Percentiles rank a stretch among this genome's conserved stretches.
These are phyloP conservation scores for Pichia paraexigua DNA, from an alignment of 805 yeast species.

Conservation along the genomic window DNA sequence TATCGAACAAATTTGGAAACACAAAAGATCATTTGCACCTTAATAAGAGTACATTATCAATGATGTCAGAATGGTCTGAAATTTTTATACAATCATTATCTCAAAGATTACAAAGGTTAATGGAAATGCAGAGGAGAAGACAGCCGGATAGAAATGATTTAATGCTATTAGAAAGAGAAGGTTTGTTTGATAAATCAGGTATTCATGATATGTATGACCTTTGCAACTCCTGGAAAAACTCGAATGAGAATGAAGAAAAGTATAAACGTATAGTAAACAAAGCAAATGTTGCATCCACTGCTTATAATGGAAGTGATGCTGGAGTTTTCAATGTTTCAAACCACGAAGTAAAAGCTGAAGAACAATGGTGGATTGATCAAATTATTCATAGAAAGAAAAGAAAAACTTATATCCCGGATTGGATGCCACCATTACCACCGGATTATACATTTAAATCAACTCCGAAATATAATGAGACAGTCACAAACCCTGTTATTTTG, in stretches of 20 bases:
- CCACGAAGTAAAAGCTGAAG: not conserved
- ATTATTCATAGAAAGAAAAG: conserved; percentile 14
- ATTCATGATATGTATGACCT: conserved; percentile 28
- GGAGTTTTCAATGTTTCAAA: conserved; percentile 5
- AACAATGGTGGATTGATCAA: conserved; percentile 11
- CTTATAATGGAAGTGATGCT: conserved; percentile 1
- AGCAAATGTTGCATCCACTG: not conserved
- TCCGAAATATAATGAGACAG: conserved; percentile 52
- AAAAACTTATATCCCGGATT: conserved; percentile 49
- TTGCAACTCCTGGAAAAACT: conserved; percentile 23
- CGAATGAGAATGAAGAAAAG: not conserved
- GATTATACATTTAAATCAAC: conserved; percentile 85
- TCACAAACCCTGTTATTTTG: conserved; percentile 63
- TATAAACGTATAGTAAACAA: conserved; percentile 5
- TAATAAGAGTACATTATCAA: not conserved
- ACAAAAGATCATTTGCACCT: not conserved
- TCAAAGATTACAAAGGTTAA: conserved; percentile 37
- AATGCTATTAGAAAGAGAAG: conserved; percentile 35
- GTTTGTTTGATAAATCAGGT: conserved; percentile 32
- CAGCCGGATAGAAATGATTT: conserved; percentile 48
- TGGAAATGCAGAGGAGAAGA: conserved; percentile 54
- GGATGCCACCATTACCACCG: conserved; percentile 88
- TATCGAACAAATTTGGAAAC: not conserved
- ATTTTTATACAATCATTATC: conserved; percentile 33
- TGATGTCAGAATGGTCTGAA: conserved; percentile 19